Evolutionary conservation across 2,329 filamentous ascomycete species (phyloP), one percentile per base, ranked within the genome.

Genomic region (Colletotrichum euphorbiae): DNA sequence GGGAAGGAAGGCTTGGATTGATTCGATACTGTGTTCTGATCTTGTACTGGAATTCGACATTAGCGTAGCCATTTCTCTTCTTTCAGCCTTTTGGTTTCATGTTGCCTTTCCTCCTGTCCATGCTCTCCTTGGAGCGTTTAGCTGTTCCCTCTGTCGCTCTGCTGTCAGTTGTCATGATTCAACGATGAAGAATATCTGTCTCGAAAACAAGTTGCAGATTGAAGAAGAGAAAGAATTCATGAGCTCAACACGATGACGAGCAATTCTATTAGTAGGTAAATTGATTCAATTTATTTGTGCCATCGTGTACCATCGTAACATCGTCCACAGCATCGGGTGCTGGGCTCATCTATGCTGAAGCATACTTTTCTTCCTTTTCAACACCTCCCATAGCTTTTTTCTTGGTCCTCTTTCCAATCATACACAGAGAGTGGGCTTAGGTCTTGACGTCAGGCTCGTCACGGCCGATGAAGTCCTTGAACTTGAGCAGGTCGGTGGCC

Each of bases 391-490:
- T 28, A 28, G 28, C 28, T 28, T 2, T 62, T 61, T 17, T 56
- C 19, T 9, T 45, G 43, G 36, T 17, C 46, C 67, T 36, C 8
- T 54, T 54, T 69, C 17, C 11, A 6, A 51, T 57, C 38, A 58
- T 48, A 61, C 57, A 69, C 28, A 9, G 15, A 42, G 40, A 7
- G 28, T 6, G 13, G 42, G 15, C 50, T 73, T 90, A 98, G 69
- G 95, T 99, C 90, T 94, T 97, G 76, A 99, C 96, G 82, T 97
- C 93, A 40, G 96, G 96, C 84, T 97, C 92, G 75, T 93, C 93
- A 70, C 94, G 91, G 77, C 94, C 94, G 74, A 98, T 89, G 78
- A 91, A 94, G 85, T 98, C 92, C 85, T 98, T 93, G 81, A 99
- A 91, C 85, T 95, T 94, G 77, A 99, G 86, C 68, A 99, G 84